Conservation (phyloP, 805 yeast species). For the Candida manassasensis region DNA sequence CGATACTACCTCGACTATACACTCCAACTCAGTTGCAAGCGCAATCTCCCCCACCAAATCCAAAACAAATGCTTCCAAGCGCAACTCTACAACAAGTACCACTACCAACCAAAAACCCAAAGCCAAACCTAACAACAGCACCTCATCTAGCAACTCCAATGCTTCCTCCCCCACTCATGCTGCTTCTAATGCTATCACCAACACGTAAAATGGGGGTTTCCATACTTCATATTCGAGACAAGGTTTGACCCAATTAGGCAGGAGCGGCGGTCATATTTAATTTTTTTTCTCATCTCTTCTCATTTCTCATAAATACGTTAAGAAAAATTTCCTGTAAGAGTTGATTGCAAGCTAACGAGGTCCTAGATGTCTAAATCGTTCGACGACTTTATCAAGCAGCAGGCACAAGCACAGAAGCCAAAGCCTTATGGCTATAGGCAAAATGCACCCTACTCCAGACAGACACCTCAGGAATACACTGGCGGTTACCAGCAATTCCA, state of each 20-base stretch:
- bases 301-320: slow-evolving; percentile 1
- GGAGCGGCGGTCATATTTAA: background rate
- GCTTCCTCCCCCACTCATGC: too few relatives aligned
- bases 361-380: slow-evolving; percentile 31
- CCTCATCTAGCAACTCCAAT: too few relatives aligned
- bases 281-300: slow-evolving; percentile 1
- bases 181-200: too few relatives aligned
- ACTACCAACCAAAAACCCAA: background rate
- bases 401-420: slow-evolving; percentile 33
- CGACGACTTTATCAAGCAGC: slow-evolving; percentile 49
- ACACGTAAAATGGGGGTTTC: too few relatives aligned
- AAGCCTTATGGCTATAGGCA: slow-evolving; percentile 26
- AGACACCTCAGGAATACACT: background rate
- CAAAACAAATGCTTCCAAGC: too few relatives aligned
- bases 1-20: too few relatives aligned
- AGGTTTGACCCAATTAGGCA: slow-evolving; percentile 1
- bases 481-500: background rate
- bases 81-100: too few relatives aligned
- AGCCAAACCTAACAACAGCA: background rate
- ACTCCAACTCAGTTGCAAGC: too few relatives aligned
- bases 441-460: slow-evolving; percentile 5
- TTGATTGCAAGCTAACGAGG: slow-evolving; percentile 6
- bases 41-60: too few relatives aligned
- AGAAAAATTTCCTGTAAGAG: slow-evolving; percentile 1
- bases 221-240: too few relatives aligned